Base-by-base conservation (phyloP, 768 basidiomycete genomes). In the Podaxis sp. region DNA sequence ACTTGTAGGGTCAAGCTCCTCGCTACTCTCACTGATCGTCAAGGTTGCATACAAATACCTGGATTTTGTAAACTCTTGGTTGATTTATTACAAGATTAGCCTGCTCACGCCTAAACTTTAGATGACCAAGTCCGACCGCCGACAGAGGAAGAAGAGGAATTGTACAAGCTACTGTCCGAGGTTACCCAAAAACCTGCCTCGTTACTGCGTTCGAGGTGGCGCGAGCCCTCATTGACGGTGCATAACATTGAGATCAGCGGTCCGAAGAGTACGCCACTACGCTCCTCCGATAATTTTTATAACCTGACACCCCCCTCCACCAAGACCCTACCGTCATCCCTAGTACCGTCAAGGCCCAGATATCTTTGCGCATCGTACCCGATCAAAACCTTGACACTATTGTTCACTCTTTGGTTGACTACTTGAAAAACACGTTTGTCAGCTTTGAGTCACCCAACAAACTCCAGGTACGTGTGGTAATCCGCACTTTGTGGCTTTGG, bases 321-420 rank as follows among this genome's bases (percentile, higher is more conserved):
- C 9, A 6, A 93, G 92, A 93, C 71, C 79, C 90, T 3, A 96
- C 96, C 1, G 87, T 98, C 63, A 99, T 99, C 51, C 95, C 96
- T 0, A 86, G 87, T 1, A 82, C 79, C 8, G 93, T 96, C 28
- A 86, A 84, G n/a, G 87, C 95, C 1, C 88, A 92, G 65, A 82
- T 98, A 5, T 96, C 94, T 4, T 74, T 99, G 63, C 92, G 96
- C 12, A 91, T 98, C 67, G 96, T 99, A 0, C 96, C 96, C 1
- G 94, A 99, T 70, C 96, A 99, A 74, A 84, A 88, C 60, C 76
- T 96, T 3, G 84, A 89, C 6, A 81, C 78, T 3, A 87, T 96
- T 63, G 84, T 87, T 3, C 76, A 77, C 15, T 76, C 83, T 8
- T 76, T 99, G 15, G 80, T 84, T 60, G 72, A 79, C 2, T 83